Evolutionary conservation across 805 yeast species (phyloP).

Genomic region (Yamadazyma kitorensis): DNA sequence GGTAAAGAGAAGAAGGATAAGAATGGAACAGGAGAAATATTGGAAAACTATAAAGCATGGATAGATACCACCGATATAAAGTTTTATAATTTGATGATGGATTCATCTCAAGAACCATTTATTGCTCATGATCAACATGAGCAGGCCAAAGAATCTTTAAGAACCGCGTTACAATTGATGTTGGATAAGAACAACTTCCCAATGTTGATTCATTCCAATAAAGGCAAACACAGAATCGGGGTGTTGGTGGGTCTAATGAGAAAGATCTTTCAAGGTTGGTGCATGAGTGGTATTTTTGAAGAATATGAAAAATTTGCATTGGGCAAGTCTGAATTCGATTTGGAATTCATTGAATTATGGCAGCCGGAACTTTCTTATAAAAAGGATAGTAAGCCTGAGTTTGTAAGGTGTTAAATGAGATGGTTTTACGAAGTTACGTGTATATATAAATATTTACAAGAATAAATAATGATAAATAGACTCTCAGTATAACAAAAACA

Average conservation of each 20-base stretch:
- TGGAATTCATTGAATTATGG: slow-evolving; percentile 85
- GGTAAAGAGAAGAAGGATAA: slow-evolving; percentile 27
- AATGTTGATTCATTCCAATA: slow-evolving; percentile 84
- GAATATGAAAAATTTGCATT: slow-evolving; percentile 91
- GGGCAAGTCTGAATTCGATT: slow-evolving; percentile 89
- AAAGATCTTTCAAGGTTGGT: slow-evolving; percentile 87
- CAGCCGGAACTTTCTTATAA: slow-evolving; percentile 52
- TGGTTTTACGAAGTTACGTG: no score
- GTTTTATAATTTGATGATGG: slow-evolving; percentile 62
- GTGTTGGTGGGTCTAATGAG: slow-evolving; percentile 90
- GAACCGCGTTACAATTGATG: slow-evolving; percentile 53
- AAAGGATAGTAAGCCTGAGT: slow-evolving; percentile 57
- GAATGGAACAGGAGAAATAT: slow-evolving; percentile 52
- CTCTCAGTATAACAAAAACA: no score
- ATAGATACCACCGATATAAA: slow-evolving; percentile 49
- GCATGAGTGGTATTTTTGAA: slow-evolving; percentile 86
- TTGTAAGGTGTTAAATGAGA: slow-evolving; percentile 53
- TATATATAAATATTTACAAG: no score
- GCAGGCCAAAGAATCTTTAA: slow-evolving; percentile 46
- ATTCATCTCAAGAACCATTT: slow-evolving; percentile 74
- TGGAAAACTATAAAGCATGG: slow-evolving; percentile 67
- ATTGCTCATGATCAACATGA: slow-evolving; percentile 48
- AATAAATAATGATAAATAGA: no score
- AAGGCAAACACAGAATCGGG: slow-evolving; percentile 97
- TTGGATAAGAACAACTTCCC: slow-evolving; percentile 75